Base-by-base conservation (phyloP, 495 filamentous ascomycete genomes). In the Staphylotrichum tortipilum region DNA sequence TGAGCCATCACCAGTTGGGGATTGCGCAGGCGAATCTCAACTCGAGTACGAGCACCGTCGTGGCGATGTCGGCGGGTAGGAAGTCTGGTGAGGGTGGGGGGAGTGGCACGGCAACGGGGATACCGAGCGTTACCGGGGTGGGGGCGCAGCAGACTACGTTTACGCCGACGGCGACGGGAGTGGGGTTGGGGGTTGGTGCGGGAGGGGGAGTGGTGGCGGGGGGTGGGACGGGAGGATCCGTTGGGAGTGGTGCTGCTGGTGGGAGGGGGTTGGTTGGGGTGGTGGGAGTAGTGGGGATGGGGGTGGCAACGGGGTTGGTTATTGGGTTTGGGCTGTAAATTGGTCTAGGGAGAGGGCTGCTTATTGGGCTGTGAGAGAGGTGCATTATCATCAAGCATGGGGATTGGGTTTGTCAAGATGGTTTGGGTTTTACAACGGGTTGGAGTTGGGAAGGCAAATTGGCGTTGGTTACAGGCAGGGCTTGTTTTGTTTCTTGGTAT, bases 21-120 rank as follows among this genome's bases (percentile, higher is more conserved):
- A 67, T 98, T 21, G 92, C 88, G 7, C 86, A 89, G 59, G 89
- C 91, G 14, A 85, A 86, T 38, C 85, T 92, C 68, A 87, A 95
- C 60, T 73, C 79, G 24, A 83, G 79, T 0, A 63, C 64, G 7
- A 75, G 72, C 44, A 65, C 54, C 43, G 52, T 79, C 22, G 44
- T 76, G 2, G 75, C 76, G 50, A 69, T 79, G 19, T 41, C 33
- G 7, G 47, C 46, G 21, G 58, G 59, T 6, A 26, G 22, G 22
- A 11, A 11, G 9, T 9, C 38, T 7, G 37, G 17, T 40, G 21
- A 10, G 6, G 21, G 12, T 4, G 38, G 38, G 1, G 38, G 21
- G 11, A 17, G 24, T 14, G 17, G 3, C 26, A 28, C 26, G 15
- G n/a, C n/a, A 3, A 59, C 58, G 2, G 65, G 67, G 11, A 63